Evolutionary conservation across 176 grass and related monocot species (phyloP), one percentile per base, ranked within the genome.

Genomic region (Rhynchospora tenuis): DNA sequence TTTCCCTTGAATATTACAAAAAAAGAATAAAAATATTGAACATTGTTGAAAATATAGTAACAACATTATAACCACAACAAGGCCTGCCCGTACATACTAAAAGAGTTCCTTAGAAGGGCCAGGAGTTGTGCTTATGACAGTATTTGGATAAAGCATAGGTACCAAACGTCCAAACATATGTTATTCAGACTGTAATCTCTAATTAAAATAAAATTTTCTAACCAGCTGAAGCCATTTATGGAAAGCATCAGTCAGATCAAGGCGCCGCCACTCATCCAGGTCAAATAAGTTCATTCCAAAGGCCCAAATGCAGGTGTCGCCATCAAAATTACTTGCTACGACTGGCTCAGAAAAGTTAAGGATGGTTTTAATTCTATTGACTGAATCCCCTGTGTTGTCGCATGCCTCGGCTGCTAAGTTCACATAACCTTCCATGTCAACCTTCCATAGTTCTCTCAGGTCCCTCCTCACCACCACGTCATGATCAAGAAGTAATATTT

Each of bases 281-380:
- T 95, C 70, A 87, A 98, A 93, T 54, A 95, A 88, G 59, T 94
- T 98, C 90, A 98, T 89, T 15, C 95, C 92, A 84, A 91, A 93
- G 71, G 89, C 89, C 88, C 81, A 91, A 69, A 78, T 64, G 64
- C 95, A 98, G 58, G 92, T 66, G 52, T 93, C 89, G 50, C 89
- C 23, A 73, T 98, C 87, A 84, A 98, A 87, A 60, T 73, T 70
- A 64, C 73, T 73, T 6, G 66, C 81, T 60, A 94, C 78, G 29
- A 59, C 57, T 87, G 85, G 81, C 65, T 90, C 86, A 42, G 90
- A 92, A 72, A 98, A 94, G 64, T 94, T 92, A 87, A 94, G 65
- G 57, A 98, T 73, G 28, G 61, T 84, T 74, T 88, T 88, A 82
- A 98, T 87, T 68, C 20, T 85, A 66, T 82, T 67, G 26, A 55